phyloP scores from a whole-genome alignment of 129 eudicot genomes.

The Lactuca sativa region DNA sequence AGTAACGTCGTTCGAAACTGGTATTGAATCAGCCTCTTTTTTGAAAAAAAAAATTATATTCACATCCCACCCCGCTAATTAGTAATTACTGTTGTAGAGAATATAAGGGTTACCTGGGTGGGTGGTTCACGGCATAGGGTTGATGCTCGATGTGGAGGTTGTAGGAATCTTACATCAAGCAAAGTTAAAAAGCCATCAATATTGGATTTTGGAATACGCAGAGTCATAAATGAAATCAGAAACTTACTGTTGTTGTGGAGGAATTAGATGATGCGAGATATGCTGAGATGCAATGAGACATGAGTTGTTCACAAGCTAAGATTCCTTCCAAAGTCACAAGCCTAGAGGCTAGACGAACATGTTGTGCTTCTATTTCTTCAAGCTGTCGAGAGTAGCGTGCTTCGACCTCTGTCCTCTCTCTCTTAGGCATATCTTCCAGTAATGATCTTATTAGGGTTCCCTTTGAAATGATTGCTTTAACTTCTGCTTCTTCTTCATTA shows the following conservation, averaged over 20 bases:
- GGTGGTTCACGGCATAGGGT: too few relatives aligned
- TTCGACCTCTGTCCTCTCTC: not conserved
- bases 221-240: not conserved
- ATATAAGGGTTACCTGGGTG: too few relatives aligned
- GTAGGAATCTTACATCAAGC: too few relatives aligned
- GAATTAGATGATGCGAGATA: not conserved
- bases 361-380: not conserved
- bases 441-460: not conserved
- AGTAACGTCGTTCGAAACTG: too few relatives aligned
- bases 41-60: too few relatives aligned
- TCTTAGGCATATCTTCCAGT: not conserved
- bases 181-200: too few relatives aligned
- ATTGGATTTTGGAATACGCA: not conserved
- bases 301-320: not conserved
- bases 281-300: not conserved
- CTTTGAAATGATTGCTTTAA: not conserved
- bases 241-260: slow-evolving; percentile 8
- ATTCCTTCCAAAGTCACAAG: not conserved
- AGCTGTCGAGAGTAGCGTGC: not conserved
- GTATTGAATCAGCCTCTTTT: too few relatives aligned
- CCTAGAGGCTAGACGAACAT: not conserved
- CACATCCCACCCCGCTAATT: too few relatives aligned
- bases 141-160: too few relatives aligned
- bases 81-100: too few relatives aligned
- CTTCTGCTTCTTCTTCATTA: not conserved